phyloP scores from a whole-genome alignment of 2,329 filamentous ascomycete genomes.

The Colletotrichum melonis region DNA sequence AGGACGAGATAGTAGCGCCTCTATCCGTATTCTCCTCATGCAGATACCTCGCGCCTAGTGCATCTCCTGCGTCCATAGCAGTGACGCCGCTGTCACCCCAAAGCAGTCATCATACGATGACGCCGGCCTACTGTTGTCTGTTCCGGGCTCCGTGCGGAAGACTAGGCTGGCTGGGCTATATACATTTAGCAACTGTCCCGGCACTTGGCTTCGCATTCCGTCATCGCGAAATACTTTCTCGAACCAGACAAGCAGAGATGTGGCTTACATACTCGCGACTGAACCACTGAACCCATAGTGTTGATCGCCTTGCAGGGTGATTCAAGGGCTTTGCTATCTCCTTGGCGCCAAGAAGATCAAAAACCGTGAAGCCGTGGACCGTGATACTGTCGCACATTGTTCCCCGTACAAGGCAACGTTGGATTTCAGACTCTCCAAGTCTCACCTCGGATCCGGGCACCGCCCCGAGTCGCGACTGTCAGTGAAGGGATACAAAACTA shows the following conservation, averaged over 20 bases:
- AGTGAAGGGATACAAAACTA: not conserved
- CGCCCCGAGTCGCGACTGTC: not conserved
- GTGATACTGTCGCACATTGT: not conserved
- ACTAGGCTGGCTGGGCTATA: not conserved
- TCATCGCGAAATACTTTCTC: not conserved
- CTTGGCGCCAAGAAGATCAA: not conserved
- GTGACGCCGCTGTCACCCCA: not conserved
- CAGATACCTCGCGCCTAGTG: not conserved
- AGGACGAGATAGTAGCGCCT: not conserved
- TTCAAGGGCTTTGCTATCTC: not conserved
- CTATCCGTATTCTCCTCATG: not conserved
- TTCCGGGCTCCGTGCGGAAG: slow-evolving; percentile 9
- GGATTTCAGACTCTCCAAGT: slow-evolving; percentile 14
- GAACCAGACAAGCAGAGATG: not conserved
- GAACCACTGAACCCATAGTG: not conserved
- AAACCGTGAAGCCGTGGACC: not conserved
- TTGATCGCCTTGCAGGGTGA: not conserved
- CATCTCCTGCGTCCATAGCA: not conserved
- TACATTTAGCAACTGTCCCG: not conserved
- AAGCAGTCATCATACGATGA: not conserved
- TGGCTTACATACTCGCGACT: not conserved
- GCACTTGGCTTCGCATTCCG: not conserved
- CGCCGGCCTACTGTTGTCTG: not conserved
- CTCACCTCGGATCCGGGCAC: slow-evolving; percentile 19
- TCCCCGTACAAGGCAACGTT: slow-evolving; percentile 1